Percentiles rank a stretch among this genome's conserved stretches.
Conservation (phyloP, 2,329 filamentous ascomycete species). For the Aspergillus tubingensis region DNA sequence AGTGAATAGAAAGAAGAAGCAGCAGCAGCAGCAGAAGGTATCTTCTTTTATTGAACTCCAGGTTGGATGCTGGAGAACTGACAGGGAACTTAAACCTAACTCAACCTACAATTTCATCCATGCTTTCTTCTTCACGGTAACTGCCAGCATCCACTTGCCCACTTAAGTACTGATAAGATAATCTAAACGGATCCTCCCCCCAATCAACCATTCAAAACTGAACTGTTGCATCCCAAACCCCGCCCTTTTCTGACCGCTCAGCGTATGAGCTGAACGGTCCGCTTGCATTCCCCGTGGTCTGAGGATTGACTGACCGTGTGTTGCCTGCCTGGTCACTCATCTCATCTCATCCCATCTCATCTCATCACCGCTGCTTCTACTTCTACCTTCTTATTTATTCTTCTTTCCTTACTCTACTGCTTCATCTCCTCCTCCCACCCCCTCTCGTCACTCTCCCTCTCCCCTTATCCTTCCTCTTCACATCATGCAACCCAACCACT, state of each 20-base stretch:
- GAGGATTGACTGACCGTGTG: background rate
- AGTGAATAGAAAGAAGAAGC: background rate
- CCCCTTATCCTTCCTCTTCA: background rate
- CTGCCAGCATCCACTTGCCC: no score
- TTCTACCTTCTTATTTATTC: constrained; percentile 1
- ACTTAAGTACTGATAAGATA: background rate
- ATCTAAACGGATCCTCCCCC: background rate
- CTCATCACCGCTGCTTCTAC: background rate
- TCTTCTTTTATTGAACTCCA: no score
- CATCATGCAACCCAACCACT: constrained; percentile 44
- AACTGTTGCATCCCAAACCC: background rate
- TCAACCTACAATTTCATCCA: no score
- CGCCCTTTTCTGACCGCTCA: constrained; percentile 5
- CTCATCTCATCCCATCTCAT: background rate
- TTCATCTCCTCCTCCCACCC: constrained; percentile 7
- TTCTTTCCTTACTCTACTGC: constrained; percentile 8
- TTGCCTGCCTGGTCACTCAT: background rate
- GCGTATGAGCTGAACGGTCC: constrained; percentile 1
- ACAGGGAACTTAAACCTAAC: no score
- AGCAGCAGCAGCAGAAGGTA: no score
- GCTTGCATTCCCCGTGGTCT: constrained; percentile 8
- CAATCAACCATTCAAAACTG: no score
- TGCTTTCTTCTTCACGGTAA: no score
- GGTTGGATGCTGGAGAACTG: no score
- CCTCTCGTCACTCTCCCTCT: constrained; percentile 7